Conservation (phyloP, 495 filamentous ascomycete genomes). For the Podospora fimiseda region DNA sequence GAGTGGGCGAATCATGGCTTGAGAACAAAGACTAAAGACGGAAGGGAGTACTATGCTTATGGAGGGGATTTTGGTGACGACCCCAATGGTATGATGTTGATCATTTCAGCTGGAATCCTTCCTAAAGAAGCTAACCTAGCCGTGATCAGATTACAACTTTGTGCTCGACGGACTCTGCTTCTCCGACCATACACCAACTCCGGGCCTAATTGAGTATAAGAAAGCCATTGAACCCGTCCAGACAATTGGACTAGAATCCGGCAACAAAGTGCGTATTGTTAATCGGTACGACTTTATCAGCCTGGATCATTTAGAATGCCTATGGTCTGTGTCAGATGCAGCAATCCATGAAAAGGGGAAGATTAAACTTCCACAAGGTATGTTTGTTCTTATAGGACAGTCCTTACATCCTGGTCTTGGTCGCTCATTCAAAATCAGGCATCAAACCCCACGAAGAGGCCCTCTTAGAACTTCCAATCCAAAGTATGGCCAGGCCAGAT, state of each 20-base stretch:
- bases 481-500: slow-evolving; percentile 18
- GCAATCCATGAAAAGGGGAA: slow-evolving; percentile 20
- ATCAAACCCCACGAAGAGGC: slow-evolving; percentile 32
- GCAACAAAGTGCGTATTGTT: slow-evolving; percentile 36
- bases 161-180: slow-evolving; percentile 60
- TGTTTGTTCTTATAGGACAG: not conserved
- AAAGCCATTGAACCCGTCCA: slow-evolving; percentile 60
- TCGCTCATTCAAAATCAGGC: slow-evolving; percentile 18
- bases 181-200: slow-evolving; percentile 54
- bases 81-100: slow-evolving; percentile 51
- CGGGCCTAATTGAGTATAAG: slow-evolving; percentile 56
- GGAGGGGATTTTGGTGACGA: slow-evolving; percentile 68
- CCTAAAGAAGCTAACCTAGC: not conserved
- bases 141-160: slow-evolving; percentile 50
- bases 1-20: slow-evolving; percentile 73
- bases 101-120: too few relatives aligned
- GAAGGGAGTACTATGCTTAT: slow-evolving; percentile 55
- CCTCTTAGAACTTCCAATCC: slow-evolving; percentile 21
- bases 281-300: slow-evolving; percentile 50
- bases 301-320: slow-evolving; percentile 43
- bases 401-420: not conserved
- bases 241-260: slow-evolving; percentile 24
- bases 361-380: slow-evolving; percentile 31
- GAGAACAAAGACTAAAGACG: slow-evolving; percentile 46
- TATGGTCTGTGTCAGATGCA: slow-evolving; percentile 42